Evolutionary conservation across 805 yeast species (phyloP).

Genomic region (Metschnikowia cerradonensis): DNA sequence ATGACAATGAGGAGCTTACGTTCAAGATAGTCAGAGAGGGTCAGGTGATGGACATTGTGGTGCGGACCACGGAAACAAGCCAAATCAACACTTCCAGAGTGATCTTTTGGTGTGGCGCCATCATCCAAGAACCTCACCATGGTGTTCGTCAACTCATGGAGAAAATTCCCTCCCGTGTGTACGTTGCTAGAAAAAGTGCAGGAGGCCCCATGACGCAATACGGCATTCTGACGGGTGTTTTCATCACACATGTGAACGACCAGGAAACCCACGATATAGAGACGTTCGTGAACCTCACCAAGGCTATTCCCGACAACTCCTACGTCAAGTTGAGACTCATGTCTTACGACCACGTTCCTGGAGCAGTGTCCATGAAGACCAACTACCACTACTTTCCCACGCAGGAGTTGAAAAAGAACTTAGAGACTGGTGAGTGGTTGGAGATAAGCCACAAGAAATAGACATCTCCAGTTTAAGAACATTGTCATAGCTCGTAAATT

Average conservation of each 20-base stretch:
- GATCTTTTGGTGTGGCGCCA: constrained; percentile 79
- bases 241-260: constrained; percentile 87
- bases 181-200: constrained; percentile 65
- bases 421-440: constrained; percentile 42
- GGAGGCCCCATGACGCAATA: constrained; percentile 89
- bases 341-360: constrained; percentile 81
- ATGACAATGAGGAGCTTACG: constrained; percentile 38
- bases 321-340: constrained; percentile 79
- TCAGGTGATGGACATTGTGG: constrained; percentile 54
- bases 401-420: constrained; percentile 51
- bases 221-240: constrained; percentile 72
- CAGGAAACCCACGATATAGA: constrained; percentile 65
- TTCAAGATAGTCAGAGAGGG: constrained; percentile 73
- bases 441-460: constrained; percentile 41
- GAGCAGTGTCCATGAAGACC: constrained; percentile 80
- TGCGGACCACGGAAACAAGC: constrained; percentile 60
- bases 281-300: constrained; percentile 63
- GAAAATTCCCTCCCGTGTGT: constrained; percentile 76
- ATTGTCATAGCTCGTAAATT: too few relatives aligned
- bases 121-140: constrained; percentile 85
- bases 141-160: constrained; percentile 84
- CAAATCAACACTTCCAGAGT: constrained; percentile 60
- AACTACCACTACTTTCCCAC: constrained; percentile 88
- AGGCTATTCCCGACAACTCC: constrained; percentile 68
- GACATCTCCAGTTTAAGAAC: neutral